Evolutionary conservation across 176 grass and related monocot genomes (phyloP).

Genomic region (Paspalum notatum): DNA sequence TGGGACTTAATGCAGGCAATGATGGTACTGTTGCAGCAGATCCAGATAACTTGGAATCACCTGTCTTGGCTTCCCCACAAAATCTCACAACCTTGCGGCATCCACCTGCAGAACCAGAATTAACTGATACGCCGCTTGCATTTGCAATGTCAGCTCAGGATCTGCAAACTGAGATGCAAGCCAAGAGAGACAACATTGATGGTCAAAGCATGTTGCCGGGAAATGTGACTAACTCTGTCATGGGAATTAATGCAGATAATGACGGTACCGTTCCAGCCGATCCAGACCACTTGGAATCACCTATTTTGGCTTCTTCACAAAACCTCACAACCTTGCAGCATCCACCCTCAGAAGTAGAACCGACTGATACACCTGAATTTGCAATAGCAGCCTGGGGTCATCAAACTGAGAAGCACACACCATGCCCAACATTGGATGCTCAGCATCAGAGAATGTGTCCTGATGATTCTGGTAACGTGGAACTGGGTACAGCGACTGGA

Average conservation of each 20-base stretch:
- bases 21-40: constrained; percentile 9
- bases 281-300: not conserved
- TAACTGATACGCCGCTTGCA: not conserved
- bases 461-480: not conserved
- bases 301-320: constrained; percentile 27
- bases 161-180: constrained; percentile 23
- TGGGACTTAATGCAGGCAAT: constrained; percentile 10
- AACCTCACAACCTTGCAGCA: not conserved
- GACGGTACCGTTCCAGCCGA: constrained; percentile 13
- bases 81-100: not conserved
- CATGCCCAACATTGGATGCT: constrained; percentile 2
- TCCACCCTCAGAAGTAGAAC: constrained; percentile 20
- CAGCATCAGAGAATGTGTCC: not conserved
- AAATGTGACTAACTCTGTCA: constrained; percentile 23
- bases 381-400: not conserved
- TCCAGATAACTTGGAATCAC: not conserved
- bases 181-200: constrained; percentile 19
- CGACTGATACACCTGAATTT: not conserved
- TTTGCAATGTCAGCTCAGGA: not conserved
- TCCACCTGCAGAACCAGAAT: constrained; percentile 20
- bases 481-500: constrained; percentile 1
- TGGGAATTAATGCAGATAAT: constrained; percentile 19
- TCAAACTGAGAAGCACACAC: constrained; percentile 17
- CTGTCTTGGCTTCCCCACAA: constrained; percentile 25
- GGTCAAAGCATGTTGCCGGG: constrained; percentile 19